These are phyloP conservation scores for Pseudogymnoascus sp. DNA, from an alignment of 2,329 filamentous ascomycete species.

Conservation along the genomic window DNA sequence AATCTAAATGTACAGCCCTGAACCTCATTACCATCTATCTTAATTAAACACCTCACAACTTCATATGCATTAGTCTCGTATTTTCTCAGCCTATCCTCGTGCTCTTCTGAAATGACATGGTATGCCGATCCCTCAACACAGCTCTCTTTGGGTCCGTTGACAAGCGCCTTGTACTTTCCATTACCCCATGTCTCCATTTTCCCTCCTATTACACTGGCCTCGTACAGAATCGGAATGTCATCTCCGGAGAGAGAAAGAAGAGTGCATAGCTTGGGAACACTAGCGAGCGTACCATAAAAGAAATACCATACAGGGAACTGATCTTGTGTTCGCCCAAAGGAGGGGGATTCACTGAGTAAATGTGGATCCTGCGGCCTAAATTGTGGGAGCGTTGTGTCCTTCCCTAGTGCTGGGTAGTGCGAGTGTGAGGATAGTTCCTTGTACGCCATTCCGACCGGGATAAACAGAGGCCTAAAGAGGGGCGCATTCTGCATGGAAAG, in stretches of 20 bases:
- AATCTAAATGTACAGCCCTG: conserved; percentile 26
- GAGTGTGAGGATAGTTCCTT: conserved; percentile 25
- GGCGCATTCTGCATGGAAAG: conserved; percentile 14
- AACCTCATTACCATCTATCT: conserved; percentile 13
- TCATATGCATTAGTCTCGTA: conserved; percentile 36
- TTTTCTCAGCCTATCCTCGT: conserved; percentile 29
- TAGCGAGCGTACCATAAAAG: conserved; percentile 35
- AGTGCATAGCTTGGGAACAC: conserved; percentile 25
- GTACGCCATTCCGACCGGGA: conserved; percentile 22
- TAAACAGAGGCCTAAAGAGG: conserved; percentile 22
- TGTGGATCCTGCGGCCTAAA: conserved; percentile 15
- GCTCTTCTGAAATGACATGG: conserved; percentile 24
- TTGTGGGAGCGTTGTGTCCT: conserved; percentile 27
- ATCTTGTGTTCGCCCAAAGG: conserved; percentile 15
- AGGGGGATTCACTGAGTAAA: neutral
- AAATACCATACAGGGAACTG: conserved; percentile 34
- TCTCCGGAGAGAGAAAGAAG: conserved; percentile 26
- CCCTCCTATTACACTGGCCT: conserved; percentile 28
- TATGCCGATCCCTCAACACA: conserved; percentile 28
- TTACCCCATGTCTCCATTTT: conserved; percentile 29
- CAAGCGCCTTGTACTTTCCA: conserved; percentile 34
- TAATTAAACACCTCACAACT: conserved; percentile 30
- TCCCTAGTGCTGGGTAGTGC: conserved; percentile 19
- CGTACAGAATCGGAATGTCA: conserved; percentile 19
- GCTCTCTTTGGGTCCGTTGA: conserved; percentile 23